phyloP scores from a whole-genome alignment of 169 alveolate genomes.

The Plasmodium berghei region DNA sequence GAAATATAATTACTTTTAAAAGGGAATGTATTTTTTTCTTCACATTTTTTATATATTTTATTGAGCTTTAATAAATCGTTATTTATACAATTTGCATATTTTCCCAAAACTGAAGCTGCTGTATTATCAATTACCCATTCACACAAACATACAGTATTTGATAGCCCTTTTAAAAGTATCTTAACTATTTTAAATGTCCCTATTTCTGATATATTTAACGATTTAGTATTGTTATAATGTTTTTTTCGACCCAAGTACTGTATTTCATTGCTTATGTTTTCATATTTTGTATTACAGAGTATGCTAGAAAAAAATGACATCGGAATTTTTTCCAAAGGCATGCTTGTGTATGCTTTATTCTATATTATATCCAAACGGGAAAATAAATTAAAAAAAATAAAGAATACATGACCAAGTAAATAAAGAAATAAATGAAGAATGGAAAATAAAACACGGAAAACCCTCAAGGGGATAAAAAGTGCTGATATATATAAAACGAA shows the following conservation, averaged over 20 bases:
- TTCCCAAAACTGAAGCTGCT: slow-evolving; percentile 8
- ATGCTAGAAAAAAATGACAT: slow-evolving; percentile 36
- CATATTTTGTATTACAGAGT: slow-evolving; percentile 8
- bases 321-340: slow-evolving; percentile 54
- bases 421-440: background rate
- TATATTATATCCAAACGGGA: background rate
- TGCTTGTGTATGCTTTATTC: slow-evolving; percentile 6
- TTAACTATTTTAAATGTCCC: slow-evolving; percentile 48
- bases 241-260: background rate
- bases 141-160: slow-evolving; percentile 62
- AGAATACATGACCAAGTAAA: background rate
- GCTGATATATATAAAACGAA: too few relatives aligned
- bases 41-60: slow-evolving; percentile 14
- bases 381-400: background rate
- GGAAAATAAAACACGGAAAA: background rate
- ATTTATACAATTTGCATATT: slow-evolving; percentile 59
- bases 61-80: slow-evolving; percentile 19
- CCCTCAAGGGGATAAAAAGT: too few relatives aligned
- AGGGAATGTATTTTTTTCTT: background rate
- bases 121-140: slow-evolving; percentile 45
- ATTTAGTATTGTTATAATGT: slow-evolving; percentile 15
- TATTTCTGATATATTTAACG: slow-evolving; percentile 11
- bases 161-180: slow-evolving; percentile 49
- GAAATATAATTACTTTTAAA: background rate
- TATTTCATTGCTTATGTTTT: slow-evolving; percentile 6